Evolutionary conservation across 2,329 filamentous ascomycete genomes (phyloP).

Genomic region (Ophiostoma triangulosporum): DNA sequence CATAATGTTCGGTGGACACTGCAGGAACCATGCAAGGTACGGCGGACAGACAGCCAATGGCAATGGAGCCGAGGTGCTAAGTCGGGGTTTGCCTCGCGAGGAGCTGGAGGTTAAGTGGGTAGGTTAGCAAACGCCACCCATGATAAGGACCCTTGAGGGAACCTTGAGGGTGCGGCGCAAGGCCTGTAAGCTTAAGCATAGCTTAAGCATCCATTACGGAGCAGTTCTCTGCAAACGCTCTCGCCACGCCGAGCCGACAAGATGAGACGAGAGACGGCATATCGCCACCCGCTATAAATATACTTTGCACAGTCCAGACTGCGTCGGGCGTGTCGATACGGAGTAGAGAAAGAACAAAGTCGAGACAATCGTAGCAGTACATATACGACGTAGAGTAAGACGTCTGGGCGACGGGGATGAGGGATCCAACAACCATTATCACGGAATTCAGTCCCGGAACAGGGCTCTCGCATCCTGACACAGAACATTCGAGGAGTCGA

Average conservation of each 20-base stretch:
- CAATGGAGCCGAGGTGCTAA: neutral
- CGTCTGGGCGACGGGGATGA: neutral
- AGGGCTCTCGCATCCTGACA: too few relatives aligned
- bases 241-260: too few relatives aligned
- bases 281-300: too few relatives aligned
- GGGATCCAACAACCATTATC: conserved; percentile 9
- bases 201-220: too few relatives aligned
- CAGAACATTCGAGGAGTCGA: neutral
- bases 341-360: neutral
- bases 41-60: neutral
- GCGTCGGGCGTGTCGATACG: too few relatives aligned
- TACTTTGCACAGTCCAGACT: too few relatives aligned
- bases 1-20: neutral
- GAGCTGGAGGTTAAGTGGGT: neutral
- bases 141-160: neutral
- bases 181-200: too few relatives aligned
- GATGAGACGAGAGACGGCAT: neutral
- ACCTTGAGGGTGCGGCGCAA: neutral
- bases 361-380: too few relatives aligned
- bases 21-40: conserved; percentile 12
- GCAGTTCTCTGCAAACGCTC: neutral
- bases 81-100: neutral
- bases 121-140: neutral
- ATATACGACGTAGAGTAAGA: too few relatives aligned
- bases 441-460: conserved; percentile 13